Conservation (phyloP, 176 grass and related monocot genomes). For the Oryza rufipogon region DNA sequence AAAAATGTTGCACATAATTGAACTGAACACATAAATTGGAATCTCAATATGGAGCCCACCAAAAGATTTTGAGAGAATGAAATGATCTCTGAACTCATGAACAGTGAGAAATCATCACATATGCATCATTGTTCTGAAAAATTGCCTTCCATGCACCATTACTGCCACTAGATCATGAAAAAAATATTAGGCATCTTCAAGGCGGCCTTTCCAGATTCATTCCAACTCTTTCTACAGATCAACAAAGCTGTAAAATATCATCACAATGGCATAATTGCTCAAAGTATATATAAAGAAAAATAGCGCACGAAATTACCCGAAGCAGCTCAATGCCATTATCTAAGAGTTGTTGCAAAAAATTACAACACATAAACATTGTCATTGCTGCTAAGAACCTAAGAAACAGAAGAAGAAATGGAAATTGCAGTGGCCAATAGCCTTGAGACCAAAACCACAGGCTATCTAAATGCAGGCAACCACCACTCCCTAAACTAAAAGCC, state of each 20-base stretch:
- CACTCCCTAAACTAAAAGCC: constrained; percentile 31
- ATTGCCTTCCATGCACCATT: not conserved
- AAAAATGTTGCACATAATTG: not conserved
- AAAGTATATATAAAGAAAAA: no score
- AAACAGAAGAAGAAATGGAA: constrained; percentile 12
- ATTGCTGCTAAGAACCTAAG: constrained; percentile 38
- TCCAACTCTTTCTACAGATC: not conserved
- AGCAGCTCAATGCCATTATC: constrained; percentile 46
- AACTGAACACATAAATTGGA: not conserved
- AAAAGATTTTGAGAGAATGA: not conserved
- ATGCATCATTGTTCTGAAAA: not conserved
- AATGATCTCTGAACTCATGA: not conserved
- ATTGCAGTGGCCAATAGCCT: constrained; percentile 35
- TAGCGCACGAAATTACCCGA: not conserved
- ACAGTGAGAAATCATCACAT: not conserved
- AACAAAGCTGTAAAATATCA: not conserved
- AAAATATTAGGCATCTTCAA: not conserved
- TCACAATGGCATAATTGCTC: no score
- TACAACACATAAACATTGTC: constrained; percentile 34
- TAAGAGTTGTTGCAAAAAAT: constrained; percentile 35
- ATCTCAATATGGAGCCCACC: not conserved
- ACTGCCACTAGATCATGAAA: not conserved
- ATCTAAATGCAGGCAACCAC: constrained; percentile 31
- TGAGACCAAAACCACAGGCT: constrained; percentile 49
- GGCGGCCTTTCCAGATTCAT: not conserved